Percentiles rank a stretch among this genome's conserved stretches.
Conservation (phyloP, 108 stramenopile species). For the Pseudonitzschia multistriata region DNA sequence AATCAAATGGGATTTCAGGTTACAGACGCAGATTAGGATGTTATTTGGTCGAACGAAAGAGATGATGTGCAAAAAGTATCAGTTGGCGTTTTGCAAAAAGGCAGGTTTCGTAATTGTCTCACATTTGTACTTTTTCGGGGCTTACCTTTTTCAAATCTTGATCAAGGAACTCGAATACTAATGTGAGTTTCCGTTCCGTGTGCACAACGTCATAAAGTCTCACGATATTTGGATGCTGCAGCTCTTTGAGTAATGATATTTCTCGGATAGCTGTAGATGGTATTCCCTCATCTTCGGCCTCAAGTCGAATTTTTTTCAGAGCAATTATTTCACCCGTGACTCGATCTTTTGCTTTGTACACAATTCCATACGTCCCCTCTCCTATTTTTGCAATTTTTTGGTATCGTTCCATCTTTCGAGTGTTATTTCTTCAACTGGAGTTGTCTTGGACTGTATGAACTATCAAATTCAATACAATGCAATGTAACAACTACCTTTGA, state of each 20-base stretch:
- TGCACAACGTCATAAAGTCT: constrained; percentile 98
- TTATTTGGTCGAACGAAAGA: constrained; percentile 1
- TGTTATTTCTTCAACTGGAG: too few species aligned
- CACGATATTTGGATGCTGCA: constrained; percentile 95
- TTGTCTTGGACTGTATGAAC: too few species aligned
- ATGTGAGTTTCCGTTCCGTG: constrained; percentile 92
- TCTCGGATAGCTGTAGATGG: constrained; percentile 93
- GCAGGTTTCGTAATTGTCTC: neutral
- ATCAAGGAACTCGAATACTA: constrained; percentile 99
- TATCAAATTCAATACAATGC: too few species aligned
- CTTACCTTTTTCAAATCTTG: constrained; percentile 91
- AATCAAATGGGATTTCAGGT: too few species aligned
- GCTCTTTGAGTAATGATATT: constrained; percentile 88
- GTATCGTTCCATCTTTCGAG: constrained; percentile 89
- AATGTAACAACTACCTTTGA: too few species aligned
- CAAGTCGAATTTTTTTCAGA: constrained; percentile 92
- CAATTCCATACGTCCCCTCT: constrained; percentile 98
- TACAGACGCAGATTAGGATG: neutral
- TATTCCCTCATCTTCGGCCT: constrained; percentile 93
- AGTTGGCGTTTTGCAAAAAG: neutral
- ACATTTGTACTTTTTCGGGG: neutral
- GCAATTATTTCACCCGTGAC: constrained; percentile 92
- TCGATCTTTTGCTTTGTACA: constrained; percentile 98
- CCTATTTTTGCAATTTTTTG: constrained; percentile 93
- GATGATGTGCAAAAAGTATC: neutral